These are phyloP conservation scores for Dimocarpus longan DNA, from an alignment of 345 rosid genomes.

Conservation along the genomic window DNA sequence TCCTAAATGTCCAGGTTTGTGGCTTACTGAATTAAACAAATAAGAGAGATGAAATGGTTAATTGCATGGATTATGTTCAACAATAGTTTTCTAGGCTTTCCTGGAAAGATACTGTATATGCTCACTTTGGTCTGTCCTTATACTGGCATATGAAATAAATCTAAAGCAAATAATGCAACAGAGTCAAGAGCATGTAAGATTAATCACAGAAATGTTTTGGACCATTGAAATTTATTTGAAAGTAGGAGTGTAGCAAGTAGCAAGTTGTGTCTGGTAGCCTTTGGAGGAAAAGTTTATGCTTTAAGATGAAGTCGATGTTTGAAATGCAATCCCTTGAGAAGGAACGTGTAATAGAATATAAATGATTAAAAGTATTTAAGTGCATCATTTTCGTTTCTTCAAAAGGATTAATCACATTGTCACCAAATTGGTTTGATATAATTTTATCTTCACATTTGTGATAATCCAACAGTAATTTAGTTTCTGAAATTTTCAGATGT, in stretches of 20 bases:
- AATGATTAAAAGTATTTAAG: neutral
- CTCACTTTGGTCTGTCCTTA: neutral
- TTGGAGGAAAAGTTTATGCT: neutral
- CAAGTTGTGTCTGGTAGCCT: neutral
- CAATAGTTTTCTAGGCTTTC: no score
- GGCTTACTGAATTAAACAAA: slow-evolving; percentile 15
- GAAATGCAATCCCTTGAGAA: neutral
- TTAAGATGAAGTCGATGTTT: neutral
- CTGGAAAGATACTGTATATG: neutral
- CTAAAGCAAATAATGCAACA: neutral
- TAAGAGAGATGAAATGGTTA: slow-evolving; percentile 5
- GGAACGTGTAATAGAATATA: neutral
- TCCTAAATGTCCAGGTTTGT: slow-evolving; percentile 90
- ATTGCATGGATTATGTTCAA: neutral
- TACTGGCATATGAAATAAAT: neutral
- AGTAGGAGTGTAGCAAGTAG: neutral
- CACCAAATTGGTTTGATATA: neutral
- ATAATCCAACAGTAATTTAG: neutral
- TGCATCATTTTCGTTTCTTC: neutral
- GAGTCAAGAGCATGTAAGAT: neutral
- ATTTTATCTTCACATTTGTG: neutral
- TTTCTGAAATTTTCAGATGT: neutral
- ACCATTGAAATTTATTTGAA: neutral
- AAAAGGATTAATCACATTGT: neutral
- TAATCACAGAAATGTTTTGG: neutral